Evolutionary conservation across 495 filamentous ascomycete genomes (phyloP).

Genomic region (Clohesyomyces aquaticus): DNA sequence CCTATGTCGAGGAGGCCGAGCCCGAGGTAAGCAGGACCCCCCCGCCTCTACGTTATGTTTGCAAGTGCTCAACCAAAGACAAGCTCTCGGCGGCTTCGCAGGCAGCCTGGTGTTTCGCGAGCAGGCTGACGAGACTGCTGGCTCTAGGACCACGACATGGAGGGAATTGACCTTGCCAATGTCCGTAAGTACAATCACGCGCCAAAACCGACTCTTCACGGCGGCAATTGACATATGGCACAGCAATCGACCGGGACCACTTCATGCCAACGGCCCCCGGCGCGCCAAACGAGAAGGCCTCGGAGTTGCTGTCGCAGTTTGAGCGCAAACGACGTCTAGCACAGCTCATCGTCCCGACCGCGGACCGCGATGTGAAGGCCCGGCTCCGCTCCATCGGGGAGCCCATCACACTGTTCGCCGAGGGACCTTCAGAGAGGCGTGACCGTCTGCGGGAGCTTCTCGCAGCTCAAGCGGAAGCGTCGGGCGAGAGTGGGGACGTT

Average conservation of each 20-base stretch:
- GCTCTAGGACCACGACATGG: conserved; percentile 59
- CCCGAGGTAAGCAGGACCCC: background rate
- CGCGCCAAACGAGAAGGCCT: conserved; percentile 84
- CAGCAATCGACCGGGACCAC: conserved; percentile 86
- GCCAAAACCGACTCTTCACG: background rate
- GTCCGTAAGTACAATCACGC: conserved; percentile 63
- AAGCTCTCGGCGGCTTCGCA: conserved; percentile 2
- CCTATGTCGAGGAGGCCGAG: conserved; percentile 86
- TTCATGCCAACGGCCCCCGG: conserved; percentile 74
- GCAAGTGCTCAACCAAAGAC: conserved; percentile 11
- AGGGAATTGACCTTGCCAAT: conserved; percentile 73
- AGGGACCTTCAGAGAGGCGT: conserved; percentile 82
- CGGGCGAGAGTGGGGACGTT: conserved; percentile 61
- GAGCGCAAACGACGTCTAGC: conserved; percentile 85
- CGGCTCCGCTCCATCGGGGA: conserved; percentile 83
- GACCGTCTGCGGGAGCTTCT: conserved; percentile 85
- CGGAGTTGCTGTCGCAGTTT: conserved; percentile 86
- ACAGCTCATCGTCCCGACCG: conserved; percentile 91
- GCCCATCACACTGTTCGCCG: conserved; percentile 93
- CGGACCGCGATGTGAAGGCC: conserved; percentile 82
- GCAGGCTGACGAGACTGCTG: conserved; percentile 34
- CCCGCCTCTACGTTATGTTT: background rate
- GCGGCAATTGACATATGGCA: background rate
- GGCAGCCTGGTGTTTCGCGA: background rate
- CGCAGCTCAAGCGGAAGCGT: conserved; percentile 67